phyloP scores from a whole-genome alignment of 2,329 filamentous ascomycete genomes.

The Fusarium poae region DNA sequence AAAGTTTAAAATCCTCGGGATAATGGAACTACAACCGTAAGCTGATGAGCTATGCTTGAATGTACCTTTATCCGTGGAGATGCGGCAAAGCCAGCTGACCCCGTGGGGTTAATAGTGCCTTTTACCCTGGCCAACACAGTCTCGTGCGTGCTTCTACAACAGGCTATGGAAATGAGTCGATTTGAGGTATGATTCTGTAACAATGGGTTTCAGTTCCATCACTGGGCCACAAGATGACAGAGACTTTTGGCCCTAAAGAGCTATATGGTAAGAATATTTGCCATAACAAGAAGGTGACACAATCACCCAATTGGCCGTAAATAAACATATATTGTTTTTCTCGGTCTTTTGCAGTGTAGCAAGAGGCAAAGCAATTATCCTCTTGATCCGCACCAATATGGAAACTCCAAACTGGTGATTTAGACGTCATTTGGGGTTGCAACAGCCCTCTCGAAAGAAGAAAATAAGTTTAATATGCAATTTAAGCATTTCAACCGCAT shows the following conservation, averaged over 20 bases:
- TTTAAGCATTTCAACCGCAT: background rate
- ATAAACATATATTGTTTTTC: background rate
- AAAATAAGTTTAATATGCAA: background rate
- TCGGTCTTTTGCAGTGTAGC: background rate
- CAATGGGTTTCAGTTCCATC: slow-evolving; percentile 21
- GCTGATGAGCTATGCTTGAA: slow-evolving; percentile 19
- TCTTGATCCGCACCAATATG: slow-evolving; percentile 6
- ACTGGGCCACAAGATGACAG: slow-evolving; percentile 2
- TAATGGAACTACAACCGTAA: slow-evolving; percentile 4
- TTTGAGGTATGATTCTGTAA: slow-evolving; percentile 3
- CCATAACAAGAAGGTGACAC: slow-evolving; percentile 7
- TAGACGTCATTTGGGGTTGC: background rate
- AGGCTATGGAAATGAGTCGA: slow-evolving; percentile 21
- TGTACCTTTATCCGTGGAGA: slow-evolving; percentile 34
- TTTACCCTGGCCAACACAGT: slow-evolving; percentile 7
- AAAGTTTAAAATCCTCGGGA: slow-evolving; percentile 12
- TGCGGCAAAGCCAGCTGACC: slow-evolving; percentile 27
- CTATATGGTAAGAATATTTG: background rate
- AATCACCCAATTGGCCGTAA: background rate
- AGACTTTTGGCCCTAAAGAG: background rate
- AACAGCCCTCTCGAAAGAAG: background rate
- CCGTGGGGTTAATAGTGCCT: slow-evolving; percentile 23
- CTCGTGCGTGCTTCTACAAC: slow-evolving; percentile 10
- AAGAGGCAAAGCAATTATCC: slow-evolving; percentile 8
- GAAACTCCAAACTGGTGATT: background rate